Evolutionary conservation across 768 basidiomycete species (phyloP).

Genomic region (Rubroboletus satanas): DNA sequence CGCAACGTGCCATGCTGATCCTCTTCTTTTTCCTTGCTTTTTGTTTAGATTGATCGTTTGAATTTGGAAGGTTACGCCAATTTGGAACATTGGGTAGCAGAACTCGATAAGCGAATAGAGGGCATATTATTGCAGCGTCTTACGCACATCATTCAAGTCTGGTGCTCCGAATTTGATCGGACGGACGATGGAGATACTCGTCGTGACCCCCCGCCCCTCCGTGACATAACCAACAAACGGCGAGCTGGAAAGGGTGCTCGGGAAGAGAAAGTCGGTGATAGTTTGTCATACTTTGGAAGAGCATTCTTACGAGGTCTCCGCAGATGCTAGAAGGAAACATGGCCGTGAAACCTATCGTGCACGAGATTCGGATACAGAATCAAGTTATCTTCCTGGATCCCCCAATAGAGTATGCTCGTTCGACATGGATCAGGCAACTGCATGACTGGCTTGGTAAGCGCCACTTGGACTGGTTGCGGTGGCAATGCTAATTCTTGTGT

Average conservation of each 20-base stretch:
- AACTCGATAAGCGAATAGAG: conserved; percentile 82
- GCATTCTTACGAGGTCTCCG: neutral
- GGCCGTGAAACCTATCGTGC: conserved; percentile 80
- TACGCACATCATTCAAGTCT: conserved; percentile 72
- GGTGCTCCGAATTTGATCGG: conserved; percentile 85
- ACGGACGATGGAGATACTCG: conserved; percentile 64
- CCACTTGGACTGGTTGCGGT: neutral
- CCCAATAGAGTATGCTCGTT: conserved; percentile 90
- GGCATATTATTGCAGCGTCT: conserved; percentile 72
- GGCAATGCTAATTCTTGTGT: neutral
- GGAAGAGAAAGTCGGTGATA: conserved; percentile 66
- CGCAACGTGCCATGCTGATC: neutral
- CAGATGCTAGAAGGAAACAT: conserved; percentile 73
- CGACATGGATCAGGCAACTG: conserved; percentile 83
- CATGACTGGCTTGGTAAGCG: conserved; percentile 81
- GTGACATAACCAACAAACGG: conserved; percentile 62
- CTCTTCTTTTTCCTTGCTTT: neutral
- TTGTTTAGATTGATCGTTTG: conserved; percentile 79
- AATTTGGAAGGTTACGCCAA: conserved; percentile 96
- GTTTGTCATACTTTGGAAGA: neutral
- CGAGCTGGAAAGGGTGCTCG: conserved; percentile 66
- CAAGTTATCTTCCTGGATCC: conserved; percentile 99
- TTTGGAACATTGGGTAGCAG: conserved; percentile 87
- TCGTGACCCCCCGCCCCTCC: conserved; percentile 45
- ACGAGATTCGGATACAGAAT: conserved; percentile 97